Conservation (phyloP, 805 yeast genomes). For the Saccharomyces paradoxus region DNA sequence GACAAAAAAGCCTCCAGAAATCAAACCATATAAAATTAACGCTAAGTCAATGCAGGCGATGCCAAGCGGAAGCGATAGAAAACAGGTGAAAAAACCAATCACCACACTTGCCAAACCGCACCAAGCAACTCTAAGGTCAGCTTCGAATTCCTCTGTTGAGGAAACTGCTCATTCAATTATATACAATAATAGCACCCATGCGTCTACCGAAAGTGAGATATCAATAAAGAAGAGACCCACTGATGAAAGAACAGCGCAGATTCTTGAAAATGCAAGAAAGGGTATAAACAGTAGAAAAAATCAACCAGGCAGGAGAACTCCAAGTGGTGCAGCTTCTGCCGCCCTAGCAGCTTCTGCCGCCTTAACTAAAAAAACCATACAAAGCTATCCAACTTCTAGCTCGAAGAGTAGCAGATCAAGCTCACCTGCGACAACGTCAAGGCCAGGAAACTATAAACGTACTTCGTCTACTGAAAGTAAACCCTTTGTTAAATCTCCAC, state of each 20-base stretch:
- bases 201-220: background rate
- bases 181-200: background rate
- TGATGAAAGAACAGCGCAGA: slow-evolving; percentile 28
- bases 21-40: slow-evolving; percentile 63
- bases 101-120: background rate
- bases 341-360: slow-evolving; percentile 23
- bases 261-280: slow-evolving; percentile 24
- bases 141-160: slow-evolving; percentile 1
- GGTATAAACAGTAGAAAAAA: slow-evolving; percentile 17
- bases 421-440: slow-evolving; percentile 3
- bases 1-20: slow-evolving; percentile 51
- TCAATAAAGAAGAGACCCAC: slow-evolving; percentile 10
- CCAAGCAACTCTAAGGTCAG: slow-evolving; percentile 2
- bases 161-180: background rate
- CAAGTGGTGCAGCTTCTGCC: slow-evolving; percentile 19
- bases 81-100: slow-evolving; percentile 15
- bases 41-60: slow-evolving; percentile 76
- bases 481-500: background rate
- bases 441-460: slow-evolving; percentile 3
- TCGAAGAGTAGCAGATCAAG: slow-evolving; percentile 14
- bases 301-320: slow-evolving; percentile 7
- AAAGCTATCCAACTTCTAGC: slow-evolving; percentile 3
- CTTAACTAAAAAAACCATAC: slow-evolving; percentile 11
- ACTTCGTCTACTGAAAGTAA: slow-evolving; percentile 2
- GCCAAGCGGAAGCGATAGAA: slow-evolving; percentile 38